Conservation (phyloP, 129 eudicot genomes). For the Ambrosia trifida region DNA sequence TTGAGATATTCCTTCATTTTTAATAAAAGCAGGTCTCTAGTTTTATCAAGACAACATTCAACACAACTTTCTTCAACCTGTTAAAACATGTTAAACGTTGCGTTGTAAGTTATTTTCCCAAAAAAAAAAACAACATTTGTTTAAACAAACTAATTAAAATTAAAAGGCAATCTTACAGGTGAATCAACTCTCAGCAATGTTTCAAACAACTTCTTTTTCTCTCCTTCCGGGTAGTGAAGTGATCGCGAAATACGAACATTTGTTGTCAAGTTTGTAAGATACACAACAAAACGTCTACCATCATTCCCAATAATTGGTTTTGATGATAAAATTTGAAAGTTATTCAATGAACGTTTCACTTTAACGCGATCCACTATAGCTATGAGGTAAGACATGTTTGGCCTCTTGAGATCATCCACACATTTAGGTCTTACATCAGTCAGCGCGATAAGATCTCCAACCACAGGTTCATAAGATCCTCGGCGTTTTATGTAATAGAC, state of each 20-base stretch:
- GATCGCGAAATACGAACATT: slow-evolving; percentile 61
- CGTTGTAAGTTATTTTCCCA: not conserved
- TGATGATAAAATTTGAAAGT: slow-evolving; percentile 27
- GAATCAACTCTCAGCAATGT: slow-evolving; percentile 40
- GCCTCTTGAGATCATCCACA: slow-evolving; percentile 46
- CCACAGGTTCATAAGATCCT: slow-evolving; percentile 41
- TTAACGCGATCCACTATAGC: slow-evolving; percentile 29
- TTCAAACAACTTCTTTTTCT: slow-evolving; percentile 37
- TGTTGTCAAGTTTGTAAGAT: slow-evolving; percentile 57
- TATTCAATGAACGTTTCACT: not conserved
- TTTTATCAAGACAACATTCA: slow-evolving; percentile 14
- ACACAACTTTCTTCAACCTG: slow-evolving; percentile 25
- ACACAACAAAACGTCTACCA: slow-evolving; percentile 35
- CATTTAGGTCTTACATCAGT: slow-evolving; percentile 46
- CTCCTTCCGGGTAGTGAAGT: slow-evolving; percentile 37
- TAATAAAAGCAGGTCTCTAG: not conserved
- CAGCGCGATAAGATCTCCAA: slow-evolving; percentile 54
- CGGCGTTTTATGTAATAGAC: no score
- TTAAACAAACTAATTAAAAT: no score
- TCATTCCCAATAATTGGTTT: slow-evolving; percentile 11
- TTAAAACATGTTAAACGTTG: slow-evolving; percentile 2
- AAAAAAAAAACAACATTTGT: not conserved
- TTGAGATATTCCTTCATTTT: slow-evolving; percentile 14
- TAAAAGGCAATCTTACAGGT: slow-evolving; percentile 58
- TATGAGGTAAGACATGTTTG: slow-evolving; percentile 30